Base-by-base conservation (phyloP, 2,329 filamentous ascomycete species). In the Amylocarpus encephaloides region DNA sequence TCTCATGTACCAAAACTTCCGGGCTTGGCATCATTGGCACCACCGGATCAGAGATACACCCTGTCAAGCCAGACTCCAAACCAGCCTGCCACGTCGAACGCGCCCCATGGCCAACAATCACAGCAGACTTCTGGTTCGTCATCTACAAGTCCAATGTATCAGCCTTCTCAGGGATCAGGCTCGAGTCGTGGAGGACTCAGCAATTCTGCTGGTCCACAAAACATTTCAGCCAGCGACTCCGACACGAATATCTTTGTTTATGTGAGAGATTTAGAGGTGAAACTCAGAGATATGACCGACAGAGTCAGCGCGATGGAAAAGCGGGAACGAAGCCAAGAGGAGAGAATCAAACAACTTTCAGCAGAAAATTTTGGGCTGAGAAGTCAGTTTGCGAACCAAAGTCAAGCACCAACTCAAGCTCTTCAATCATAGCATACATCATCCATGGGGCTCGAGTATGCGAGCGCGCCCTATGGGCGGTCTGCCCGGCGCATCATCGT, bases 181-280 rank as follows among this genome's bases (percentile, higher is more conserved):
- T 71, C 64, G 32, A 52, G 53, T 18, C 52, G 62, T 49, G 56
- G 56, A 22, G 40, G 43, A 33, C 47, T 57, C 15, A 51, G 44
- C 42, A 54, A 49, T 22, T 54, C 58, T 26, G 45, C 55, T 5
- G 75, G 73, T 6, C 75, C 72, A 50, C 75, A 85, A 62, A 74
- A 77, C 16, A 71, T 70, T 39, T 78, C 75, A 44, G 80, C 76
- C 43, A 75, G 71, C 13, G 79, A 78, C 38, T 83, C 79, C 61
- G 80, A 79, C 56, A 79, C 79, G 54, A 88, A 88, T 59, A 74
- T 88, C 53, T 84, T 88, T 65, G 71, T 75, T 3, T 89, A 89
- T 61, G 79, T 91, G 32, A 82, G 88, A 50, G 76, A 75, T 15
- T 71, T 92, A 44, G 86, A 92, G 62, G 77, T 80, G 11, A 71